phyloP scores from a whole-genome alignment of 169 alveolate genomes.

The Theileria orientalis region DNA sequence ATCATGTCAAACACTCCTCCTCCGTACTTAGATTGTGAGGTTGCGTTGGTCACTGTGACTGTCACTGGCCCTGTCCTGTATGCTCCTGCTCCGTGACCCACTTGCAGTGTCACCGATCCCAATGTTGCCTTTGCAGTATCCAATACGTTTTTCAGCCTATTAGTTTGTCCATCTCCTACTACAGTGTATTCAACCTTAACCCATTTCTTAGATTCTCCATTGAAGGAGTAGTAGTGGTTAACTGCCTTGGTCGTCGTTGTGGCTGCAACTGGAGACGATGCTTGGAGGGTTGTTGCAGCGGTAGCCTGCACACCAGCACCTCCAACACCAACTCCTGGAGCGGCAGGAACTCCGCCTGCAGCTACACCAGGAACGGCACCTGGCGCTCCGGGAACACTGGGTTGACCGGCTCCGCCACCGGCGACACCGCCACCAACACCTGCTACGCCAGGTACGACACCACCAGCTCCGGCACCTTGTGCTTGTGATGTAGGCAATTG shows the following conservation, averaged over 20 bases:
- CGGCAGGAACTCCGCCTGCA: not conserved
- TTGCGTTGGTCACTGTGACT: not conserved
- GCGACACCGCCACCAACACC: no score
- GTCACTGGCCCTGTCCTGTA: slow-evolving; percentile 3
- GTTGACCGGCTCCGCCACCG: not conserved
- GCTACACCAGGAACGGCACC: not conserved
- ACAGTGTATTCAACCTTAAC: not conserved
- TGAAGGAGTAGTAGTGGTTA: not conserved
- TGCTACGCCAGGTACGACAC: not conserved
- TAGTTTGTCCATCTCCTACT: not conserved
- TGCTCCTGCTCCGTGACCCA: slow-evolving; percentile 11
- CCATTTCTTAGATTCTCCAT: not conserved
- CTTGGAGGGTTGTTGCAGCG: no score
- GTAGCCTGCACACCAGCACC: no score
- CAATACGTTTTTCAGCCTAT: not conserved
- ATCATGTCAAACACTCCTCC: not conserved
- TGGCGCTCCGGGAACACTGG: not conserved
- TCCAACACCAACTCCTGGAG: no score
- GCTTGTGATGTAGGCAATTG: not conserved
- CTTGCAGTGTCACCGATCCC: slow-evolving; percentile 8
- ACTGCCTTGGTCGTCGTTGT: not conserved
- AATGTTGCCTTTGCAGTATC: not conserved
- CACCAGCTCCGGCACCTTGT: not conserved
- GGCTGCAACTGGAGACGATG: not conserved
- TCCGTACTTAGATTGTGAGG: not conserved